Evolutionary conservation across 2,329 filamentous ascomycete species (phyloP), one percentile per base, ranked within the genome.

Genomic region (Cordyceps javanica): DNA sequence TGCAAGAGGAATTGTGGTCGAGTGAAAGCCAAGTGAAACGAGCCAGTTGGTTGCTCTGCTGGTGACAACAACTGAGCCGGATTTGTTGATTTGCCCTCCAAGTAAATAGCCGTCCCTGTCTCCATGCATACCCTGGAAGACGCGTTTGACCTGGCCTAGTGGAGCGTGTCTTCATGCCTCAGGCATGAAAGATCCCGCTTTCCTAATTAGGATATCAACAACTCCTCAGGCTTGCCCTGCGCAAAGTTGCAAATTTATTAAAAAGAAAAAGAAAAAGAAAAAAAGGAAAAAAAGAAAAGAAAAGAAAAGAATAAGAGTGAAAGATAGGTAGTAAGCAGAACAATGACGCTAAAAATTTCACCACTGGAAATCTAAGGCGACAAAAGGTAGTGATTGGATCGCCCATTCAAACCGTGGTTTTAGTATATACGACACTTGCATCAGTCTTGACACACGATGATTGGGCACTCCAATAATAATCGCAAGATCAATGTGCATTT

Each of bases 151-250:
- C 26, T 23, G 44, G 34, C 7, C 16, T 21, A 16, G 55, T 44
- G 42, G 44, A 55, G 34, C 57, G 57, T 59, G 57, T 59, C 42
- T 55, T 55, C 19, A 2, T 55, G 57, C 57, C 57, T 59, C 23
- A 59, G 57, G 57, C 45, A 52, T 6, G 28, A 16, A n/a, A 51
- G 39, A 58, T 55, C 53, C 49, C 34, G 16, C 28, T 32, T 49
- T 14, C 51, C 51, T 28, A 44, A 30, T 44, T 34, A 25, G 38
- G 38, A 26, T 14, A n/a, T 50, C 25, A 50, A 50, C 46, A 50
- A 49, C n/a, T 36, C n/a, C 21, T 50, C 19, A 14, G 49, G 9
- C 45, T 41, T 19, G 36, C 21, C 32, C 13, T 25, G 30, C 32
- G 32, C 48, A 38, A 52, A 25, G 49, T 36, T 52, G 49, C 23